These are phyloP conservation scores for Solanum clarkiae DNA, from an alignment of 257 asterid genomes.

Conservation along the genomic window DNA sequence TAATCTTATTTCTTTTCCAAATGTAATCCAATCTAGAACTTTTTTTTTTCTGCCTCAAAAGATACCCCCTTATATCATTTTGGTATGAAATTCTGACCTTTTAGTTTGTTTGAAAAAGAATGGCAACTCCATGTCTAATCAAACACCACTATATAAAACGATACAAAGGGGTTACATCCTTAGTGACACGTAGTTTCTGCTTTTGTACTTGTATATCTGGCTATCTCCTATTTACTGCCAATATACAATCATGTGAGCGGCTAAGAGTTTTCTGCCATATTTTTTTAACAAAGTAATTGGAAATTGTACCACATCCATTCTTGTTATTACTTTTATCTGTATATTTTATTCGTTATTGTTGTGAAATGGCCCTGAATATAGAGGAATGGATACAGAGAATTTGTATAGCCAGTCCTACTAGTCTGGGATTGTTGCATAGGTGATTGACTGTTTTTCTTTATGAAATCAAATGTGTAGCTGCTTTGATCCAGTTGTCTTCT, in stretches of 20 bases:
- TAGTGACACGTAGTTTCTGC: not conserved
- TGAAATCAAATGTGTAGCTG: not conserved
- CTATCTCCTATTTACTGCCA: not conserved
- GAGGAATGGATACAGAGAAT: not conserved
- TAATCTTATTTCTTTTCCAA: not conserved
- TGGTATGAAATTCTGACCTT: not conserved
- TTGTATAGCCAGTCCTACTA: not conserved
- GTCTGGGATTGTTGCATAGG: not conserved
- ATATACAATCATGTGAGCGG: not conserved
- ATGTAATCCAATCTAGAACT: not conserved
- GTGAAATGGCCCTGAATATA: not conserved
- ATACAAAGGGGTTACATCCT: not conserved
- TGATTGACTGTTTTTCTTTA: not conserved
- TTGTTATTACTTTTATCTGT: not conserved
- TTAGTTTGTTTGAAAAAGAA: not conserved
- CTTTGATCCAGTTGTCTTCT: not conserved
- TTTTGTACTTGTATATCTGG: not conserved
- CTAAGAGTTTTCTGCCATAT: not conserved
- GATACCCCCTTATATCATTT: not conserved
- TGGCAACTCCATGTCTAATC: not conserved
- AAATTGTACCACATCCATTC: not conserved
- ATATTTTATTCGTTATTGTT: not conserved
- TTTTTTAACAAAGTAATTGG: not conserved
- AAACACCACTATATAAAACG: not conserved
- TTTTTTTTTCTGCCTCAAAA: not conserved